These are phyloP conservation scores for Trypanosoma mega DNA, from an alignment of 208 protist genomes.

Conservation along the genomic window DNA sequence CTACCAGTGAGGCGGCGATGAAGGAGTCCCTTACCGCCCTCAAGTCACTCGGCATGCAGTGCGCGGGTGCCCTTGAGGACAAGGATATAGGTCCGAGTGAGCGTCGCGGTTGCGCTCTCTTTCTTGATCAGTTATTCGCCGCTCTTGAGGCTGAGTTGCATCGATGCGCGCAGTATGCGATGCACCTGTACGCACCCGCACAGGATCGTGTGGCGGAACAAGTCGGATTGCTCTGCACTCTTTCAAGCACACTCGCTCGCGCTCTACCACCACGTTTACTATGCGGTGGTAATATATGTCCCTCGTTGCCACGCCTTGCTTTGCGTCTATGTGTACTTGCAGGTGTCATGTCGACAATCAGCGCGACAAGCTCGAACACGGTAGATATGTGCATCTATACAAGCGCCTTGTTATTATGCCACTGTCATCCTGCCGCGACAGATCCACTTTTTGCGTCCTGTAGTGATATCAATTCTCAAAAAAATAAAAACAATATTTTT, in stretches of 20 bases:
- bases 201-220: conserved; percentile 39
- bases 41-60: conserved; percentile 43
- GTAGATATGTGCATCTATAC: conserved; percentile 26
- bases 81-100: conserved; percentile 15
- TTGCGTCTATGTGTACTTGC: conserved; percentile 24
- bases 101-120: conserved; percentile 29
- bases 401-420: conserved; percentile 21
- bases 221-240: conserved; percentile 35
- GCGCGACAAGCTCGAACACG: not conserved
- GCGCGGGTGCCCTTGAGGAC: conserved; percentile 29
- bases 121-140: conserved; percentile 29
- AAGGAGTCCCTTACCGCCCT: conserved; percentile 37
- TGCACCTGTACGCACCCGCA: not conserved
- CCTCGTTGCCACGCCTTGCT: conserved; percentile 16
- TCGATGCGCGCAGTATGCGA: conserved; percentile 18
- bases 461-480: no score
- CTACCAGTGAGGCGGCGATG: conserved; percentile 28
- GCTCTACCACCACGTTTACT: conserved; percentile 31
- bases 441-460: conserved; percentile 25
- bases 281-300: conserved; percentile 4
- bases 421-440: conserved; percentile 20
- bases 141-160: conserved; percentile 26
- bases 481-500: no score
- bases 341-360: conserved; percentile 3
- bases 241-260: conserved; percentile 33